phyloP scores from a whole-genome alignment of 2,329 filamentous ascomycete species.

The Fusarium dimerum region DNA sequence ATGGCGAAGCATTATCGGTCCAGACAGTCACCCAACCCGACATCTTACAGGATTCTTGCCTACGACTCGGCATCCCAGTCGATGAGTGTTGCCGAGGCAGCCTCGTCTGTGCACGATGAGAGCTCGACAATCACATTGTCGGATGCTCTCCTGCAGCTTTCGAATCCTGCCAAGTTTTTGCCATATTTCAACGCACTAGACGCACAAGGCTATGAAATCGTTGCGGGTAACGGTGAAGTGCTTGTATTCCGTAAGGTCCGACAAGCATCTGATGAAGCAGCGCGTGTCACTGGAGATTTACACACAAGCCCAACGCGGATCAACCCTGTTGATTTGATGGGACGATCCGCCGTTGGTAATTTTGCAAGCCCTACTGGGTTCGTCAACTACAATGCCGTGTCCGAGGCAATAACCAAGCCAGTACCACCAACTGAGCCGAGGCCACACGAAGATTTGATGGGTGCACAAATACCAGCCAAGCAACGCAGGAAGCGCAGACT shows the following conservation, averaged over 20 bases:
- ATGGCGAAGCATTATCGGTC: slow-evolving; percentile 36
- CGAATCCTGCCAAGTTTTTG: slow-evolving; percentile 65
- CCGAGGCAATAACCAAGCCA: slow-evolving; percentile 31
- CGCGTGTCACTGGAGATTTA: not conserved
- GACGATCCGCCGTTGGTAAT: slow-evolving; percentile 50
- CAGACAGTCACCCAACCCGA: slow-evolving; percentile 7
- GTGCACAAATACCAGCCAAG: slow-evolving; percentile 37
- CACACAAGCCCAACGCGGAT: slow-evolving; percentile 25
- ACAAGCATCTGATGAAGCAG: slow-evolving; percentile 11
- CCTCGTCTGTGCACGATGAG: slow-evolving; percentile 51
- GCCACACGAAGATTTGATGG: slow-evolving; percentile 50
- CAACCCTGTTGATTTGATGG: slow-evolving; percentile 63
- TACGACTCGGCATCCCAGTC: slow-evolving; percentile 61
- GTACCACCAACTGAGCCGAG: slow-evolving; percentile 39
- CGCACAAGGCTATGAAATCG: slow-evolving; percentile 65
- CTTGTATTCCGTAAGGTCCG: slow-evolving; percentile 66
- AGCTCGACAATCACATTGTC: slow-evolving; percentile 56
- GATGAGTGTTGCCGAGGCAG: slow-evolving; percentile 61
- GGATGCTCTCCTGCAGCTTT: slow-evolving; percentile 60
- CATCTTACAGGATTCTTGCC: slow-evolving; percentile 63
- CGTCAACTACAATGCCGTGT: slow-evolving; percentile 57
- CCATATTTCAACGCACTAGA: slow-evolving; percentile 61
- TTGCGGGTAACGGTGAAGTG: slow-evolving; percentile 62
- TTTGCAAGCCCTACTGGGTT: slow-evolving; percentile 68
- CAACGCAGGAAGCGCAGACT: slow-evolving; percentile 40